Conservation (phyloP, 768 basidiomycete species). For the Polyporus arcularius region DNA sequence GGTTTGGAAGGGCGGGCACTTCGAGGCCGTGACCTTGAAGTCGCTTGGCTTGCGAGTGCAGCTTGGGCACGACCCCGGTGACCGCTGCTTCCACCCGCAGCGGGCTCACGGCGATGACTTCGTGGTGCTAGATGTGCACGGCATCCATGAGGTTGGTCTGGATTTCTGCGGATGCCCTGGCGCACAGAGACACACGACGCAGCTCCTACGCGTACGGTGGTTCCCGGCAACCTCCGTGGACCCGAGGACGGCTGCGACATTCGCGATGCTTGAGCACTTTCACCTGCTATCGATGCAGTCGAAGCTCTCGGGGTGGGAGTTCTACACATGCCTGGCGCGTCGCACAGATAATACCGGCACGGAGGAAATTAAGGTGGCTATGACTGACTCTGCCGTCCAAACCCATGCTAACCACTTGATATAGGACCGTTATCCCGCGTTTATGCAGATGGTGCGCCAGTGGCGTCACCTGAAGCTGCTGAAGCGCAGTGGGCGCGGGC, state of each 20-base stretch:
- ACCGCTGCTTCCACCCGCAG: constrained; percentile 10
- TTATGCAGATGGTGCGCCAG: constrained; percentile 15
- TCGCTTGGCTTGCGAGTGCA: constrained; percentile 25
- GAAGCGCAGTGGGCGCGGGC: constrained; percentile 23
- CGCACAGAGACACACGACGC: background rate
- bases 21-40: constrained; percentile 4
- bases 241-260: constrained; percentile 34
- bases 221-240: constrained; percentile 34
- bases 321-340: constrained; percentile 29
- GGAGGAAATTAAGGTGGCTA: background rate
- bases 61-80: constrained; percentile 25
- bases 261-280: constrained; percentile 31
- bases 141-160: constrained; percentile 27
- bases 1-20: background rate
- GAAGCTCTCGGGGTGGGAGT: constrained; percentile 36
- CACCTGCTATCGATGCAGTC: constrained; percentile 35
- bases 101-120: constrained; percentile 6
- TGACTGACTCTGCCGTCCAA: too few relatives aligned
- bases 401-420: too few relatives aligned
- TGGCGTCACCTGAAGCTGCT: constrained; percentile 24
- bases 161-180: constrained; percentile 28
- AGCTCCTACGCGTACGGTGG: constrained; percentile 33
- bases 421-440: constrained; percentile 23
- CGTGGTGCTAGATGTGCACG: constrained; percentile 26
- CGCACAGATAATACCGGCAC: constrained; percentile 35